A percentile compares a stretch with the other conserved stretches of the same genome.
Conservation (phyloP, 192 early-diverging fungal genomes). For the Coemansia sp. region DNA sequence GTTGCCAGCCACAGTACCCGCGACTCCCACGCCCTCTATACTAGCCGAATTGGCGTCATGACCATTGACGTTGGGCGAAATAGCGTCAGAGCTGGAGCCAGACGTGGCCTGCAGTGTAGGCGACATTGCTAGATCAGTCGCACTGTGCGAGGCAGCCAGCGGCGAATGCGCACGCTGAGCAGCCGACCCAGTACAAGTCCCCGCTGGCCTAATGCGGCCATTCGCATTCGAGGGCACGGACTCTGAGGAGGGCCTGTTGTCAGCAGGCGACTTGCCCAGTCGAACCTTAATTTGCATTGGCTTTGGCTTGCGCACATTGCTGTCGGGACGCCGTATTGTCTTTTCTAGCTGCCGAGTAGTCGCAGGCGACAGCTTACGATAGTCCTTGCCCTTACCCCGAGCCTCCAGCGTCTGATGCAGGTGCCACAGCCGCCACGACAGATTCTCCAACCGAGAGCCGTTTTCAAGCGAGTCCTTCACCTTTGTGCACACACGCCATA, state of each 20-base stretch:
- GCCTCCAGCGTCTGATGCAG: conserved; percentile 69
- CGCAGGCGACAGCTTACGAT: conserved; percentile 61
- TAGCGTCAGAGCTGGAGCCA: conserved; percentile 3
- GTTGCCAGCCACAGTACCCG: not conserved
- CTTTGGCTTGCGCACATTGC: conserved; percentile 36
- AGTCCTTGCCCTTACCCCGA: conserved; percentile 55
- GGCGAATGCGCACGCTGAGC: conserved; percentile 3
- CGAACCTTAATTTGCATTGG: conserved; percentile 58
- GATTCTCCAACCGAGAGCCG: conserved; percentile 79
- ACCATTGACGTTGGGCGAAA: not conserved
- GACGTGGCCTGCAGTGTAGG: not conserved
- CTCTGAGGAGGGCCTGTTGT: conserved; percentile 15
- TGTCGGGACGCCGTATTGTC: conserved; percentile 41
- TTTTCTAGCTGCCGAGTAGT: conserved; percentile 64
- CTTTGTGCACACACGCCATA: conserved; percentile 85
- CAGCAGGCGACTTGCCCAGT: conserved; percentile 39
- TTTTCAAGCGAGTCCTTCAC: conserved; percentile 84
- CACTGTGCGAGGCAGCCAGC: not conserved
- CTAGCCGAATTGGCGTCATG: not conserved
- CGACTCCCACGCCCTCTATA: not conserved
- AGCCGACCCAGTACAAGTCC: not conserved
- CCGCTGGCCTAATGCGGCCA: not conserved
- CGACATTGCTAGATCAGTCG: not conserved
- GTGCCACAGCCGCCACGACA: conserved; percentile 87
- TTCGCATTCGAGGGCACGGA: conserved; percentile 1